phyloP scores from a whole-genome alignment of 192 early-diverging fungal genomes.

The Entomortierella parvispora region DNA sequence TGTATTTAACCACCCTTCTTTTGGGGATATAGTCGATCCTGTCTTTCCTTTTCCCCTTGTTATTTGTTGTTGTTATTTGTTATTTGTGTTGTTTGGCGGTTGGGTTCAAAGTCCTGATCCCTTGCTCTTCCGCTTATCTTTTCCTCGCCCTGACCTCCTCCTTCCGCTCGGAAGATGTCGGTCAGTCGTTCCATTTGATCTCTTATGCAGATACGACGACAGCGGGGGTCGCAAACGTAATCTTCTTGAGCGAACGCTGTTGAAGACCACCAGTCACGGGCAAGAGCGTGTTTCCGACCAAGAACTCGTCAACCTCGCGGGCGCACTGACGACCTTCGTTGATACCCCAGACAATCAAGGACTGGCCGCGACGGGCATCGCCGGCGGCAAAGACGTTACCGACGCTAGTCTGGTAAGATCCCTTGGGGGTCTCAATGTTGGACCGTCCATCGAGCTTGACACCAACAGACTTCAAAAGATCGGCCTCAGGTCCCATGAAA shows the following conservation, averaged over 20 bases:
- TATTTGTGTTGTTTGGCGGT: conserved; percentile 1
- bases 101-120: background rate
- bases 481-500: conserved; percentile 93
- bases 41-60: background rate
- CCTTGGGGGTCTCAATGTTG: conserved; percentile 84
- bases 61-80: conserved; percentile 1
- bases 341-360: conserved; percentile 97
- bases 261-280: conserved; percentile 91
- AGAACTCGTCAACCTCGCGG: conserved; percentile 86
- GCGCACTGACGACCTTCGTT: conserved; percentile 97
- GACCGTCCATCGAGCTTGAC: conserved; percentile 80
- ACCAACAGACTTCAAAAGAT: conserved; percentile 80
- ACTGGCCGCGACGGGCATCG: conserved; percentile 96
- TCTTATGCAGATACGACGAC: conserved; percentile 18
- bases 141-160: too few species aligned
- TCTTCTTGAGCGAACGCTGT: conserved; percentile 65
- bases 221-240: conserved; percentile 15
- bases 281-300: conserved; percentile 84
- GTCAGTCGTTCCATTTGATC: background rate
- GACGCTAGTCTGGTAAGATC: conserved; percentile 81
- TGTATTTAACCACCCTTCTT: background rate
- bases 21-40: background rate
- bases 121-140: too few species aligned
- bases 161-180: too few species aligned
- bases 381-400: conserved; percentile 94